phyloP scores from a whole-genome alignment of 192 early-diverging fungal species.

The Lobosporangium transversale region DNA sequence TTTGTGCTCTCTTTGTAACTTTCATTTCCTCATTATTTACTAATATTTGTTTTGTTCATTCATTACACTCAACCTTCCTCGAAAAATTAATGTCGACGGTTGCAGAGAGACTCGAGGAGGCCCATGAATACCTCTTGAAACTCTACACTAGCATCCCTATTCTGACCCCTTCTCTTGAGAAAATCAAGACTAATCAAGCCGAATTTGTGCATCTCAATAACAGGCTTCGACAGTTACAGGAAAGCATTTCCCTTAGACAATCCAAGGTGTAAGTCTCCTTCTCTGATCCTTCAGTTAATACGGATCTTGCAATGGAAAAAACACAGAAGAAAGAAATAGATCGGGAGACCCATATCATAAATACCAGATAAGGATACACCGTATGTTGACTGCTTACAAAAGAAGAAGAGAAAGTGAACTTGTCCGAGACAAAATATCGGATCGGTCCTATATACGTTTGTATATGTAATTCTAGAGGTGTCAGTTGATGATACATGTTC shows the following conservation, averaged over 20 bases:
- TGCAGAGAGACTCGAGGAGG: constrained; percentile 36
- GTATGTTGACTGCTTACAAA: too few relatives aligned
- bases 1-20: neutral
- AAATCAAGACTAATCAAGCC: constrained; percentile 46
- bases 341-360: too few relatives aligned
- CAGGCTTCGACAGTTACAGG: constrained; percentile 34
- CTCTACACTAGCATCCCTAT: constrained; percentile 41
- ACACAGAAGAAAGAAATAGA: too few relatives aligned
- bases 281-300: neutral
- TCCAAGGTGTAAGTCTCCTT: constrained; percentile 15
- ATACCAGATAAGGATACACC: too few relatives aligned
- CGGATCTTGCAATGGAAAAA: too few relatives aligned
- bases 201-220: constrained; percentile 37
- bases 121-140: constrained; percentile 40
- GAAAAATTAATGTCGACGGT: constrained; percentile 33
- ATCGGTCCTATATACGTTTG: too few relatives aligned
- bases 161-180: constrained; percentile 40
- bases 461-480: too few relatives aligned
- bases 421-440: too few relatives aligned
- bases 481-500: too few relatives aligned
- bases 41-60: neutral
- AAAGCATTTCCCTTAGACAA: constrained; percentile 4
- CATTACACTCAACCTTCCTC: constrained; percentile 1
- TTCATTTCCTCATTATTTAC: neutral
- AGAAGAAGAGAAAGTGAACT: too few relatives aligned